A percentile compares a stretch with the other conserved stretches of the same genome.
Conservation (phyloP, 164 flowering plant species). For the Saururus chinensis region DNA sequence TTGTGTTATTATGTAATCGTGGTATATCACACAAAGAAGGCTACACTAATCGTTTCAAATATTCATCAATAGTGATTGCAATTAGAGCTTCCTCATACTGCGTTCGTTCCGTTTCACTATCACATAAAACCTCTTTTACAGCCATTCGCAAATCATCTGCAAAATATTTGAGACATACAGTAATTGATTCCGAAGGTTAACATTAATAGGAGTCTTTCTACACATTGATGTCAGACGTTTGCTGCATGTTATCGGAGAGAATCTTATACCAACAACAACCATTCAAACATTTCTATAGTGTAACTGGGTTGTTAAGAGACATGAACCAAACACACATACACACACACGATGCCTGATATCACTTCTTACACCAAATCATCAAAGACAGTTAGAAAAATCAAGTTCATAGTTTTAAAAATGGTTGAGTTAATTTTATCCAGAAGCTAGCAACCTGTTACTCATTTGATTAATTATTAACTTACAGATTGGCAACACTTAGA, state of each 20-base stretch:
- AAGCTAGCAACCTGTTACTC: no score
- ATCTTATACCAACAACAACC: no score
- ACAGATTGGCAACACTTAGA: no score
- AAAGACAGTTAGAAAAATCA: no score
- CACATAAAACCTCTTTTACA: constrained; percentile 83
- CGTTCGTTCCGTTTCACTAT: constrained; percentile 41
- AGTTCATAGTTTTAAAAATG: not conserved
- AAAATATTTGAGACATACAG: not conserved
- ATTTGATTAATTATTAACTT: no score
- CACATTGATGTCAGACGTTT: no score
- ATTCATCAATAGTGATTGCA: constrained; percentile 88
- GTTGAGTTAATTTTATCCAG: not conserved
- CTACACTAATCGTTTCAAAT: constrained; percentile 50
- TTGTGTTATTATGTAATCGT: not conserved
- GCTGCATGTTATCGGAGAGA: no score
- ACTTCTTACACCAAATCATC: not conserved
- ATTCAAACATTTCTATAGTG: no score
- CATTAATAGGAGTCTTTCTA: no score
- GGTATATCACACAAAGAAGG: not conserved
- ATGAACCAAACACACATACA: not conserved
- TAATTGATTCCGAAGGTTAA: not conserved
- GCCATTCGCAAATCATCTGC: constrained; percentile 90
- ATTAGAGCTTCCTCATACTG: constrained; percentile 71
- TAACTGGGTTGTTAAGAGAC: not conserved
- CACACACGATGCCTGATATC: not conserved